These are phyloP conservation scores for Nicotiana rustica DNA, from an alignment of 305 asterid genomes.

Conservation along the genomic window DNA sequence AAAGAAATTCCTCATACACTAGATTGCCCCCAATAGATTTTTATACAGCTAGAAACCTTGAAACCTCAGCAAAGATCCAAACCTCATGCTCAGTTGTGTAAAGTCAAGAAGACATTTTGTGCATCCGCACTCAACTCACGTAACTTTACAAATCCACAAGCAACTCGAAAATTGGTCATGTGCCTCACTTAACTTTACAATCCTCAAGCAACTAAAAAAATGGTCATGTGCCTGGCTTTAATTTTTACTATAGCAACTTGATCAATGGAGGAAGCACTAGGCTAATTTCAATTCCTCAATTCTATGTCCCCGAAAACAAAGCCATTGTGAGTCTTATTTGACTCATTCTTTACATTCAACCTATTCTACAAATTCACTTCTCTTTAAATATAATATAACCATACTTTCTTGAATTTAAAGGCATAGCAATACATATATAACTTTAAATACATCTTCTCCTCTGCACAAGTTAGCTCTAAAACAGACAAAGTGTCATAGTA, in stretches of 20 bases:
- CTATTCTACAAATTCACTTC: constrained; percentile 36
- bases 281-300: constrained; percentile 33
- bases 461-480: not conserved
- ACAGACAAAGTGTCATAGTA: not conserved
- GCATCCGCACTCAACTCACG: constrained; percentile 37
- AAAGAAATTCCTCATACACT: not conserved
- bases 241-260: constrained; percentile 44
- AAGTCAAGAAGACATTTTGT: constrained; percentile 21
- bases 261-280: constrained; percentile 37
- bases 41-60: not conserved
- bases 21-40: not conserved
- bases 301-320: constrained; percentile 36
- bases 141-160: constrained; percentile 41
- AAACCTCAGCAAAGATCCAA: constrained; percentile 23
- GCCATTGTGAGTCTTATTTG: constrained; percentile 31
- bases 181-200: constrained; percentile 40
- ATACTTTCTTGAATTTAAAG: constrained; percentile 32
- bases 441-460: constrained; percentile 32
- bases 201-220: constrained; percentile 38
- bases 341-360: constrained; percentile 32
- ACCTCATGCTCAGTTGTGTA: constrained; percentile 10
- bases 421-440: not conserved
- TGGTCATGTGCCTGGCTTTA: constrained; percentile 43
- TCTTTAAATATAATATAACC: constrained; percentile 28
- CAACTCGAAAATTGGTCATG: constrained; percentile 34